Evolutionary conservation across 352 stramenopile genomes (phyloP).

Genomic region (Pythium phragmiticola): DNA sequence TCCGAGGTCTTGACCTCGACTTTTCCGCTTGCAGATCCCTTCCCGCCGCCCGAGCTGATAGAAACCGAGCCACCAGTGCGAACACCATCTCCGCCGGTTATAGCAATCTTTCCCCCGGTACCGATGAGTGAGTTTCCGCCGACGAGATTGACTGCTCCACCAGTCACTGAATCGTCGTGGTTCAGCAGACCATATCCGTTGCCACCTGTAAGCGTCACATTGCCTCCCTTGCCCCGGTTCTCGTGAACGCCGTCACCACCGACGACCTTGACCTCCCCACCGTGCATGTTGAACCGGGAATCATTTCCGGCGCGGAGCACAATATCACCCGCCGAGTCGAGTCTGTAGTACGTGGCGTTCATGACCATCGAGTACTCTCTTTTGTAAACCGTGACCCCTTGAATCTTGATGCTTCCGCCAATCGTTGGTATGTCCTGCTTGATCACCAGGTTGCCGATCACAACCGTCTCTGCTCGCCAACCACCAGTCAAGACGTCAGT

Average conservation of each 20-base stretch:
- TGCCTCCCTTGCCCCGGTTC: conserved; percentile 78
- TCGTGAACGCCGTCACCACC: conserved; percentile 71
- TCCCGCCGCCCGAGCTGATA: conserved; percentile 41
- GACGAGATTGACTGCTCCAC: conserved; percentile 62
- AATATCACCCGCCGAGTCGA: conserved; percentile 56
- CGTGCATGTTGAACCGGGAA: conserved; percentile 67
- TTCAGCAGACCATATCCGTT: conserved; percentile 62
- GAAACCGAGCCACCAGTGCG: conserved; percentile 53
- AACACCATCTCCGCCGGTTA: conserved; percentile 43
- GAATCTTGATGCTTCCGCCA: conserved; percentile 35
- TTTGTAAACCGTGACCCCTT: conserved; percentile 36
- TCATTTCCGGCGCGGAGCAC: conserved; percentile 61
- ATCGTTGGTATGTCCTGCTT: conserved; percentile 45
- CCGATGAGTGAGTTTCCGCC: conserved; percentile 66
- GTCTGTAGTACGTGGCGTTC: conserved; percentile 36
- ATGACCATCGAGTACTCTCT: conserved; percentile 41
- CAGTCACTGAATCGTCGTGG: conserved; percentile 72
- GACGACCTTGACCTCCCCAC: conserved; percentile 45
- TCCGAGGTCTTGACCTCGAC: conserved; percentile 22
- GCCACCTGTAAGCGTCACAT: conserved; percentile 69
- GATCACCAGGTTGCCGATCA: conserved; percentile 55
- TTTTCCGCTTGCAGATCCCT: conserved; percentile 46
- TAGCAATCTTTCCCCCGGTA: conserved; percentile 54
- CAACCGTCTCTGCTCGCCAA: conserved; percentile 41
- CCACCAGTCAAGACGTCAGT: neutral